phyloP scores from a whole-genome alignment of 1,139 yeast genomes.

The Casaregolazyma lundiana region DNA sequence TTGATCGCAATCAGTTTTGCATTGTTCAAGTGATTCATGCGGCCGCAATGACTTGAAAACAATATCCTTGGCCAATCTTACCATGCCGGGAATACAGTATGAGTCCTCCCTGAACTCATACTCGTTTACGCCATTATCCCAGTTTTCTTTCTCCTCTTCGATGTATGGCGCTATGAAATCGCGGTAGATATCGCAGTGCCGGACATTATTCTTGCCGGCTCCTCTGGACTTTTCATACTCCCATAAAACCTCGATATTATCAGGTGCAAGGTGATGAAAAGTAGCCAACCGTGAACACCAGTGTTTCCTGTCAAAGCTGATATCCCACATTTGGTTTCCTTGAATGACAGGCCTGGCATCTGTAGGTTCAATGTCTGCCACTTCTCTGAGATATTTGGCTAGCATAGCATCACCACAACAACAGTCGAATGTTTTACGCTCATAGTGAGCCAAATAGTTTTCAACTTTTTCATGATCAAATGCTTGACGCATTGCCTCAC shows the following conservation, averaged over 20 bases:
- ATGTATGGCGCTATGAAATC: constrained; percentile 34
- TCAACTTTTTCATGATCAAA: constrained; percentile 18
- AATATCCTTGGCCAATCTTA: too few species aligned
- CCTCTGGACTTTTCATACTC: constrained; percentile 33
- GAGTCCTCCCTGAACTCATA: constrained; percentile 15
- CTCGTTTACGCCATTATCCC: constrained; percentile 29
- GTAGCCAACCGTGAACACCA: constrained; percentile 35
- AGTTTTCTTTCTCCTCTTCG: constrained; percentile 22
- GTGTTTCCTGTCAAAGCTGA: constrained; percentile 19
- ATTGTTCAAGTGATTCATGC: constrained; percentile 21
- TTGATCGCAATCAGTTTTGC: constrained; percentile 25
- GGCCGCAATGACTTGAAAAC: constrained; percentile 18
- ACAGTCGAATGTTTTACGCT: constrained; percentile 23
- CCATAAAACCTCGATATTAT: constrained; percentile 34
- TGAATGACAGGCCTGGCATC: constrained; percentile 27
- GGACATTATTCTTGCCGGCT: constrained; percentile 27
- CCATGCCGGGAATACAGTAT: constrained; percentile 11
- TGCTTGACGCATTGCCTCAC: constrained; percentile 29
- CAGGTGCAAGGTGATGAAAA: constrained; percentile 33
- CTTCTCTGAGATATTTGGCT: constrained; percentile 22
- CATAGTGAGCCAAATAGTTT: constrained; percentile 21
- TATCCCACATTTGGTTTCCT: constrained; percentile 28
- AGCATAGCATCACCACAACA: constrained; percentile 38
- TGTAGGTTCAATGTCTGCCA: constrained; percentile 20
- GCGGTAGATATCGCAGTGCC: constrained; percentile 31